Conservation (phyloP, 495 filamentous ascomycete genomes). For the Xylaria curta region DNA sequence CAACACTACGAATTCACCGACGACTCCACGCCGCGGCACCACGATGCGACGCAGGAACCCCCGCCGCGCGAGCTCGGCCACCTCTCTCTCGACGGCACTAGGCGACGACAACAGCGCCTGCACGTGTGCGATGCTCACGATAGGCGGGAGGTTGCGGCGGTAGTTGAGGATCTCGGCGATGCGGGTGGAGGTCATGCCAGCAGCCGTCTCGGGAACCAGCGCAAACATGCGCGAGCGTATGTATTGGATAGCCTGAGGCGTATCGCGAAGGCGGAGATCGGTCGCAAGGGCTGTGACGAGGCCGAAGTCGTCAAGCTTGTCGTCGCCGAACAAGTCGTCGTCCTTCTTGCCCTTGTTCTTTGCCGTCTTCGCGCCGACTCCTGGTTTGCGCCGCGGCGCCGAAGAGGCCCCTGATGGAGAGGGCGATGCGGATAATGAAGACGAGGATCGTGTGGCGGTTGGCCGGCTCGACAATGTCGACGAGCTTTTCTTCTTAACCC, state of each 20-base stretch:
- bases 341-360: constrained; percentile 43
- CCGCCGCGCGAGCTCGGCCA: constrained; percentile 64
- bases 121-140: constrained; percentile 74
- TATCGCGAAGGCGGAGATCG: constrained; percentile 64
- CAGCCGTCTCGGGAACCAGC: constrained; percentile 63
- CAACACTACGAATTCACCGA: constrained; percentile 76
- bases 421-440: constrained; percentile 54
- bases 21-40: constrained; percentile 67
- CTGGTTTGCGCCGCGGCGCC: constrained; percentile 64
- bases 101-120: constrained; percentile 69
- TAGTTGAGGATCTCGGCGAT: constrained; percentile 75
- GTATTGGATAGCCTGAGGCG: constrained; percentile 67
- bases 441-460: constrained; percentile 25
- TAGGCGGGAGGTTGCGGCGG: constrained; percentile 68
- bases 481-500: constrained; percentile 44
- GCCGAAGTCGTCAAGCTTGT: constrained; percentile 64
- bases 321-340: constrained; percentile 51
- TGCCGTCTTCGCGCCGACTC: constrained; percentile 37
- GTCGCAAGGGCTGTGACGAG: constrained; percentile 57
- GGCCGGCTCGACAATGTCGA: constrained; percentile 23
- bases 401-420: constrained; percentile 46
- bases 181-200: constrained; percentile 76
- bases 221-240: constrained; percentile 71
- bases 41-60: constrained; percentile 70
- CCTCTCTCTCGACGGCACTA: constrained; percentile 75